A percentile compares a stretch with the other conserved stretches of the same genome.
Conservation (phyloP, 2,329 filamentous ascomycete species). For the Nigrograna mackinnonii region DNA sequence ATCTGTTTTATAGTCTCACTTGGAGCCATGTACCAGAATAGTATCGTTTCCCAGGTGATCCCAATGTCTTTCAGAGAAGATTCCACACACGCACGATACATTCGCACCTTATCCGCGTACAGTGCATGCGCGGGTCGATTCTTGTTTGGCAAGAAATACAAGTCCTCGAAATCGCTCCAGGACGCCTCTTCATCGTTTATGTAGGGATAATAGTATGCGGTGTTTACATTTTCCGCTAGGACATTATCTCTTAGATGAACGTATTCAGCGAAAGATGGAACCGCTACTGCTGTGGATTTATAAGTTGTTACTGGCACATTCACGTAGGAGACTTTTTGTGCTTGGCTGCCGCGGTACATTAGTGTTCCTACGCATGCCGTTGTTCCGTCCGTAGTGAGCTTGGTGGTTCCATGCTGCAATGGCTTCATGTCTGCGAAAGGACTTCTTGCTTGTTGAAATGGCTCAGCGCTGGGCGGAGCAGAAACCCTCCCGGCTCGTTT, state of each 20-base stretch:
- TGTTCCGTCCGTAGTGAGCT: too few species aligned
- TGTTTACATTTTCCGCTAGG: slow-evolving; percentile 44
- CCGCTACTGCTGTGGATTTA: slow-evolving; percentile 13
- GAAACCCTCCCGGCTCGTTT: too few species aligned
- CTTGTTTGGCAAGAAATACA: slow-evolving; percentile 27
- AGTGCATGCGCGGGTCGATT: slow-evolving; percentile 32
- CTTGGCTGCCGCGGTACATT: too few species aligned
- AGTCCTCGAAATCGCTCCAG: slow-evolving; percentile 22
- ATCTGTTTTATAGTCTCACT: slow-evolving; percentile 13
- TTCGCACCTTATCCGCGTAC: slow-evolving; percentile 38
- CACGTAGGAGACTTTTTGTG: too few species aligned
- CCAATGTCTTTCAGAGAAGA: slow-evolving; percentile 38
- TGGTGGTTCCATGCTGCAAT: too few species aligned
- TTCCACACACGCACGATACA: slow-evolving; percentile 37
- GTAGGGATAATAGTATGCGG: slow-evolving; percentile 42
- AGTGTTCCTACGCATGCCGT: too few species aligned
- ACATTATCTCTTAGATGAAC: slow-evolving; percentile 46
- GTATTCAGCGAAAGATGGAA: slow-evolving; percentile 47
- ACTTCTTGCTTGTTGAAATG: background rate
- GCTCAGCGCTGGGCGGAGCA: too few species aligned
- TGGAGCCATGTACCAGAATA: slow-evolving; percentile 44
- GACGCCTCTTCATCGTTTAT: slow-evolving; percentile 29
- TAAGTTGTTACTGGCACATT: slow-evolving; percentile 18
- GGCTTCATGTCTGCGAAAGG: slow-evolving; percentile 5
- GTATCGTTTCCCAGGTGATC: slow-evolving; percentile 38